These are phyloP conservation scores for Haplosporangium sp. DNA, from an alignment of 371 early-diverging fungal genomes.

Conservation along the genomic window DNA sequence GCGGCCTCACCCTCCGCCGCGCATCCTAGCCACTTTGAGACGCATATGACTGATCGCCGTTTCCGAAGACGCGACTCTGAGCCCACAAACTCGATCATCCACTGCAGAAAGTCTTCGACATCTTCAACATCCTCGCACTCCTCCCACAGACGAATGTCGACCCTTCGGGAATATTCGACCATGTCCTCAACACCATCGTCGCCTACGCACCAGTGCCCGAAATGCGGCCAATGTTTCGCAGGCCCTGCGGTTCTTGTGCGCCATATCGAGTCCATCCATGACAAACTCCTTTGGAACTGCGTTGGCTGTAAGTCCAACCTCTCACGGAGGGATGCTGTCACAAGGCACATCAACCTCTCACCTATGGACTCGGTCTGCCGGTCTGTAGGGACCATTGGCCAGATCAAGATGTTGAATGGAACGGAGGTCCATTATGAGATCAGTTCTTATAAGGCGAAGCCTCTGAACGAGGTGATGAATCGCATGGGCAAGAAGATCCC, in stretches of 20 bases:
- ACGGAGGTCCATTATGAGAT: constrained; percentile 34
- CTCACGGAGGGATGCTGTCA: constrained; percentile 47
- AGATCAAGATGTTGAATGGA: constrained; percentile 42
- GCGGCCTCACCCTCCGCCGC: constrained; percentile 27
- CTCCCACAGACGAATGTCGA: constrained; percentile 35
- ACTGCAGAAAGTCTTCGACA: constrained; percentile 36
- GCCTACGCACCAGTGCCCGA: constrained; percentile 32
- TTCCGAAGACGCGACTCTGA: constrained; percentile 8
- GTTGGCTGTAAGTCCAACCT: constrained; percentile 48
- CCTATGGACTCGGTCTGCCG: constrained; percentile 51
- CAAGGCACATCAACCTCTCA: constrained; percentile 46
- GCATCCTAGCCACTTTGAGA: constrained; percentile 4
- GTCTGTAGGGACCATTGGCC: constrained; percentile 42
- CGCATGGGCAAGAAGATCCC: constrained; percentile 42
- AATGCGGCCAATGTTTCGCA: constrained; percentile 35
- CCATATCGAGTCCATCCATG: constrained; percentile 50
- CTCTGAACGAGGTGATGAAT: constrained; percentile 37
- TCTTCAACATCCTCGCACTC: constrained; percentile 35
- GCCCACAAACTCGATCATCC: constrained; percentile 13
- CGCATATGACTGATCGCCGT: constrained; percentile 10
- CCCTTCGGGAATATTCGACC: constrained; percentile 24
- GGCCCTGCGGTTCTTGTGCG: constrained; percentile 45
- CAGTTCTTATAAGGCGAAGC: constrained; percentile 40
- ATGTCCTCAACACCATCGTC: background rate
- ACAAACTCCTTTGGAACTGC: constrained; percentile 48